These are phyloP conservation scores for Penicillium sp. DNA, from an alignment of 2,329 filamentous ascomycete species.

Conservation along the genomic window DNA sequence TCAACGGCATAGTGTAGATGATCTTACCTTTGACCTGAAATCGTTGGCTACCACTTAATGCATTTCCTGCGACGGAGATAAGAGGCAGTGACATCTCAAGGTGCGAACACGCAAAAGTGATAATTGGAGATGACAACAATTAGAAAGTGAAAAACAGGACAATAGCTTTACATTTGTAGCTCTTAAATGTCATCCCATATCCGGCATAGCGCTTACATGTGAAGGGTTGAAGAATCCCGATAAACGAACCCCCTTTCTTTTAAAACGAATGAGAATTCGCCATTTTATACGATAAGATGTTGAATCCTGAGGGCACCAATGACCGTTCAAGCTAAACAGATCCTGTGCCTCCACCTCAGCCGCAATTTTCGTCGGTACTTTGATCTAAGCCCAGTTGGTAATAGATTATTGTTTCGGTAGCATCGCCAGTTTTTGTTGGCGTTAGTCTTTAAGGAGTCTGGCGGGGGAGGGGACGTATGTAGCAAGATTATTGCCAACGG, in stretches of 20 bases:
- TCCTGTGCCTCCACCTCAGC: not conserved
- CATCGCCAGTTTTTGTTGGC: too few relatives aligned
- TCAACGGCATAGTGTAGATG: not conserved
- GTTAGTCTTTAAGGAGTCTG: too few relatives aligned
- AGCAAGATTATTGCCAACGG: too few relatives aligned
- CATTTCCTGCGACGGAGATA: not conserved
- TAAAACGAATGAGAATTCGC: not conserved
- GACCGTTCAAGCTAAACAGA: not conserved
- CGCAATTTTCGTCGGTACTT: too few relatives aligned
- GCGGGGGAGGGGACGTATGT: too few relatives aligned
- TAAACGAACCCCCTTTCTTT: not conserved
- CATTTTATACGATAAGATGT: not conserved
- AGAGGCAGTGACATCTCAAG: not conserved
- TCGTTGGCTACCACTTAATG: not conserved
- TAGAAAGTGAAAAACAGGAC: too few relatives aligned
- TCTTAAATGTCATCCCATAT: not conserved
- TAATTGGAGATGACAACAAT: too few relatives aligned
- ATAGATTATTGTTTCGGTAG: too few relatives aligned
- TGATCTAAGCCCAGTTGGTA: too few relatives aligned
- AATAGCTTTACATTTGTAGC: not conserved
- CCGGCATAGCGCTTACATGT: not conserved
- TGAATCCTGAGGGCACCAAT: too few relatives aligned
- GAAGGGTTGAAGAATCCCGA: not conserved
- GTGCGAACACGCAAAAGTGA: not conserved
- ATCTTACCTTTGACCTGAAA: not conserved